Evolutionary conservation across 73 alveolate genomes (phyloP), one percentile per base, ranked within the genome.

Genomic region (Stentor coeruleus): DNA sequence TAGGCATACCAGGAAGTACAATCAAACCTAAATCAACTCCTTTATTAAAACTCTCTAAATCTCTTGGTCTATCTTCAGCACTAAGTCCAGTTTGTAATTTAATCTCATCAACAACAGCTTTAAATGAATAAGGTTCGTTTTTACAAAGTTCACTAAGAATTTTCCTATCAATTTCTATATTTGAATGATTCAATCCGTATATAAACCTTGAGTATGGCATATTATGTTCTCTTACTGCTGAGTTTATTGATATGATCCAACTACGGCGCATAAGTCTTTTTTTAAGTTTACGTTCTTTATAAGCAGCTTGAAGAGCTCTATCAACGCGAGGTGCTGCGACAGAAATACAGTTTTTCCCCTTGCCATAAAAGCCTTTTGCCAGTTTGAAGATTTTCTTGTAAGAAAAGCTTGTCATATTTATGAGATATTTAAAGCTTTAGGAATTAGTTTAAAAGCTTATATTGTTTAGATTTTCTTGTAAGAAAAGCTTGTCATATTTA

Each of bases 291-390:
- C 98, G 88, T 42, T 82, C 93, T 40, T 89, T 84, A 88, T 91
- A 93, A 30, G 93, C 88, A 72, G 84, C 85, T 81, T 87, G 87
- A 38, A 88, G 88, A 3, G 93, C 83, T 81, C 88, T 88, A 57
- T 86, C 85, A 11, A 91, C 97, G 38, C 91, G 86, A 59, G 91
- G 85, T 55, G 90, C 82, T 72, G 92, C 95, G 3, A 90, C 72
- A n/a, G 91, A 84, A 59, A 75, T 74, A 82, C 94, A 86, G 77
- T 90, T 90, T 74, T 90, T 93, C 6, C 87, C 39, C 58, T 93
- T 84, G 60, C 97, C 94, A 28, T 59, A 59, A 83, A 91, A 90
- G 28, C 98, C 98, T 55, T 89, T 93, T 39, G 98, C 95, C 57
- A 93, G 79, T 66, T 33, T 20, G 40, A 66, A 2, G 79, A 66